Evolutionary conservation across 148 eudicot genomes (phyloP).

Genomic region (Cornus florida): DNA sequence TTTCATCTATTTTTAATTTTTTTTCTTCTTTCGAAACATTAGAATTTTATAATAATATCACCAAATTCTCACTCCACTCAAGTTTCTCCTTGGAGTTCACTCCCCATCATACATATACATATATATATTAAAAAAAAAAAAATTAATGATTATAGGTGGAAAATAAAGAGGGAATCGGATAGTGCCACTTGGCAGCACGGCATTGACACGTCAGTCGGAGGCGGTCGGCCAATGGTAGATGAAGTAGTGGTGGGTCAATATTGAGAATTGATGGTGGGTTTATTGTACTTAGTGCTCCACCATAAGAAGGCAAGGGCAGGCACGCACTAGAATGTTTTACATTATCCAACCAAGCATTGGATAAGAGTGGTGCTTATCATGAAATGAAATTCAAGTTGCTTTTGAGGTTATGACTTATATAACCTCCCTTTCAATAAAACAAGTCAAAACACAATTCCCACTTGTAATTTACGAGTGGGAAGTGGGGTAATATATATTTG

Average conservation of each 20-base stretch:
- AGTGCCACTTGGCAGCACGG: neutral
- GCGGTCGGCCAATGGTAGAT: neutral
- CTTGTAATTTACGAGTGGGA: neutral
- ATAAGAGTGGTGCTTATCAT: neutral
- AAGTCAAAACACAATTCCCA: neutral
- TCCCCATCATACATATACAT: no score
- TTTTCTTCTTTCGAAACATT: no score
- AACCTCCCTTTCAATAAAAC: no score
- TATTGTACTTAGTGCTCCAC: slow-evolving; percentile 10
- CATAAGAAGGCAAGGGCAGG: slow-evolving; percentile 1
- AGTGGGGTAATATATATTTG: neutral
- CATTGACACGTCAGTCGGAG: neutral
- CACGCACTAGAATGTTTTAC: slow-evolving; percentile 4
- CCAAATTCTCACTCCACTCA: no score
- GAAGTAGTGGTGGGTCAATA: slow-evolving; percentile 11
- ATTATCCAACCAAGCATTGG: neutral
- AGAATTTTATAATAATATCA: no score
- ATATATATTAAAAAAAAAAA: no score
- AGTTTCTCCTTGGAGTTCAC: neutral
- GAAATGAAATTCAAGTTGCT: neutral
- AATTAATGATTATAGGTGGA: no score
- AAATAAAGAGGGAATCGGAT: neutral
- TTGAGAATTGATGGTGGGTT: neutral
- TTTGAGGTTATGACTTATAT: neutral
- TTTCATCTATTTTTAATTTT: no score